Conservation (phyloP, 192 early-diverging fungal genomes). For the Haplosporangium gracile region DNA sequence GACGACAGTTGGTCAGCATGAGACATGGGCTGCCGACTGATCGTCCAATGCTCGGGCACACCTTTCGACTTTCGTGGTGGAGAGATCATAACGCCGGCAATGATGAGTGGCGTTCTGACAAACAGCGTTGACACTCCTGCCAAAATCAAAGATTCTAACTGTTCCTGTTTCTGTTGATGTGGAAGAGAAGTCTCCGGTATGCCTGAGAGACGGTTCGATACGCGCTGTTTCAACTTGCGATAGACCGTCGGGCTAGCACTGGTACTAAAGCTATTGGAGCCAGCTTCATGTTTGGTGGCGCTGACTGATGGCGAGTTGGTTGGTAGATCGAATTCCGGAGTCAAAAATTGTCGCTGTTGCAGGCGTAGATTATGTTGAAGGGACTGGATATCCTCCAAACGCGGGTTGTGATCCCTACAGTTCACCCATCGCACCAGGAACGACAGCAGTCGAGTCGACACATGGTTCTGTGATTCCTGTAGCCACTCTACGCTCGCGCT, state of each 20-base stretch:
- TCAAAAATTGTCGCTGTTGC: not conserved
- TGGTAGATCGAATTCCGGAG: not conserved
- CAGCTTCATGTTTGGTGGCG: not conserved
- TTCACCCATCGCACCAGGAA: conserved; percentile 51
- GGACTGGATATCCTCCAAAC: conserved; percentile 31
- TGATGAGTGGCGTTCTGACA: not conserved
- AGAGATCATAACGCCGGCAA: conserved; percentile 39
- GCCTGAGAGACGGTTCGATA: not conserved
- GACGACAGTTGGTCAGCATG: conserved; percentile 10
- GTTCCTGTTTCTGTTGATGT: not conserved
- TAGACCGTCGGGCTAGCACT: conserved; percentile 16
- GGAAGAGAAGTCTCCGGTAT: not conserved
- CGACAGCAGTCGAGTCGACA: conserved; percentile 38
- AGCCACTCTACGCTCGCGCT: conserved; percentile 26
- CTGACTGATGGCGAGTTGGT: not conserved
- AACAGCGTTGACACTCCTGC: not conserved
- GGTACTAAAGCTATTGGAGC: not conserved
- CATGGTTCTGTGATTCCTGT: conserved; percentile 21
- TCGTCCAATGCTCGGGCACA: conserved; percentile 20
- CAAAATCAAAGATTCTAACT: not conserved
- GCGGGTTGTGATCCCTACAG: conserved; percentile 46
- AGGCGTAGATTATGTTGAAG: conserved; percentile 22
- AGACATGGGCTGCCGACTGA: conserved; percentile 43
- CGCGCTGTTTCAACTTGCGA: conserved; percentile 10
- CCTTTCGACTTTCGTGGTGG: conserved; percentile 44